Base-by-base conservation (phyloP, 306 rosid genomes). In the Vigna trinervia region DNA sequence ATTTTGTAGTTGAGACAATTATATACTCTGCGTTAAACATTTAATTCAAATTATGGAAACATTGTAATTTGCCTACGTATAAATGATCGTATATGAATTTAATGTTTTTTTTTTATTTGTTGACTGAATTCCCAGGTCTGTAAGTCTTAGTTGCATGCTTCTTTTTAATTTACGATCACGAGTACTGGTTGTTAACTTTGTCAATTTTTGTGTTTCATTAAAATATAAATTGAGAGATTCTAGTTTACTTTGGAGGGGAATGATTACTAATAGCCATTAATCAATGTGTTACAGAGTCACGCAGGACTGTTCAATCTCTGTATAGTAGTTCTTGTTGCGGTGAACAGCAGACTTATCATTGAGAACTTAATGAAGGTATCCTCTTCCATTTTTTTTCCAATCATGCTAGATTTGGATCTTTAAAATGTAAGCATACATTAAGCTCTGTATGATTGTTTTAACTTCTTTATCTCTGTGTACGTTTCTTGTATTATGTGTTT, bases 291-390 rank as follows among this genome's bases (percentile, higher is more conserved):
- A 59, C 90, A 96, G 99, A 96, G 99, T 82, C 99, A 96, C 13
- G 99, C 96, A 39, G 99, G 98, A 66, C 87, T 96, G 71, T 87
- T 92, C 84, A 96, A 96, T 80, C 98, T 96, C 83, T 96, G 99
- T 80, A 84, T 96, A 82, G 99, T 96, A 19, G 92, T 96, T 80
- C 99, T 96, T 60, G 91, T 96, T 76, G 91, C 99, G 1, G 98
- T 96, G 61, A 96, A 92, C 88, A 91, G 99, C 86, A 88, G 99
- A 68, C 96, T 96, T 30, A 96, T 92, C 60, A 91, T 96, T 72
- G 99, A 96, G 86, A 96, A 96, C 86, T 72, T 96, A 76, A 92
- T 96, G 97, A 96, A 96, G 99, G 99, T 92, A 77, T 80, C 65
- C 28, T 38, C 75, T 63, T 77, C 47, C n/a, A 12, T 53, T 52